Evolutionary conservation across 495 filamentous ascomycete species (phyloP).

Genomic region (Penicillium subrubescens): DNA sequence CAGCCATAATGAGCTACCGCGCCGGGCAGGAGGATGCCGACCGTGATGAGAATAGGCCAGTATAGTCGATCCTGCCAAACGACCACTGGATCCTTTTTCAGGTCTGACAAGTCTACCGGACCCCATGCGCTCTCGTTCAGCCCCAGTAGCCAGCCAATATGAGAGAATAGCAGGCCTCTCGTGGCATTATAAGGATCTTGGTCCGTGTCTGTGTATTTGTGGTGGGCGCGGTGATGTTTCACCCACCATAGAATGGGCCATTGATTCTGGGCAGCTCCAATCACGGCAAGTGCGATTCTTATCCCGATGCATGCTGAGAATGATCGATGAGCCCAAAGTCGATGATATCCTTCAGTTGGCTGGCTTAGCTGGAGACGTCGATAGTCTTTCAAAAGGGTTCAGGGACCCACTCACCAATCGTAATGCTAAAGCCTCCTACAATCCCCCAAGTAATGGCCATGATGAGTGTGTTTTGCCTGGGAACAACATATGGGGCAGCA

Average conservation of each 20-base stretch:
- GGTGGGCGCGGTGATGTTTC: constrained; percentile 28
- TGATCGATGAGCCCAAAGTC: constrained; percentile 32
- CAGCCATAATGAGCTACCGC: constrained; percentile 29
- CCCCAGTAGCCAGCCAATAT: constrained; percentile 28
- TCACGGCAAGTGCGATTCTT: constrained; percentile 15
- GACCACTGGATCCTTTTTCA: constrained; percentile 31
- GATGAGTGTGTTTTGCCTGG: not conserved
- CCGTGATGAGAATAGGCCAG: constrained; percentile 16
- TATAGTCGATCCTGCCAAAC: constrained; percentile 29
- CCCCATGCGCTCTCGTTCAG: constrained; percentile 9
- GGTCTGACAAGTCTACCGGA: constrained; percentile 28
- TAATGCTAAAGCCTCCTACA: constrained; percentile 3
- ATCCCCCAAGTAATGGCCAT: not conserved
- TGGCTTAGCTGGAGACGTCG: not conserved
- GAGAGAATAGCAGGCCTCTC: constrained; percentile 22
- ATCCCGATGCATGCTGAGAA: constrained; percentile 18
- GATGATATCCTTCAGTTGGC: constrained; percentile 27
- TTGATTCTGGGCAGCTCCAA: constrained; percentile 22
- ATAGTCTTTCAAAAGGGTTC: not conserved
- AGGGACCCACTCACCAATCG: not conserved
- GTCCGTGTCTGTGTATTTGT: constrained; percentile 26
- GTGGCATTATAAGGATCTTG: constrained; percentile 26
- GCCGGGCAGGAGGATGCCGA: constrained; percentile 23
- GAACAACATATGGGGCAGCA: not conserved
- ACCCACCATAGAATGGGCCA: constrained; percentile 25